phyloP scores from a whole-genome alignment of 306 rosid genomes.

The Cicer cuneatum region DNA sequence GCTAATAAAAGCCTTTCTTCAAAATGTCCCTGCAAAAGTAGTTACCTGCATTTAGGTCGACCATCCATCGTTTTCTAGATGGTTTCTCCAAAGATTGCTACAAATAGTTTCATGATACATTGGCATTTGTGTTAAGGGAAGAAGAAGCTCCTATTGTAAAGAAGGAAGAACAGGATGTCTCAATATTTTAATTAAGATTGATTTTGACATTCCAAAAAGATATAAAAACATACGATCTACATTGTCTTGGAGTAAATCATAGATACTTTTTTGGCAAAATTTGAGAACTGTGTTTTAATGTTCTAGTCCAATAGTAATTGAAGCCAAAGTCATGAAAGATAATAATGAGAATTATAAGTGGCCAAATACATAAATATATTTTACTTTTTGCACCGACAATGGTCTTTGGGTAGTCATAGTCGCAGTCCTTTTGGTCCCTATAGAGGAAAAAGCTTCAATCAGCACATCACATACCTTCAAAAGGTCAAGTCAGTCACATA shows the following conservation, averaged over 20 bases:
- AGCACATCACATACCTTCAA: slow-evolving; percentile 27
- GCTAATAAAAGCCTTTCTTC: slow-evolving; percentile 1
- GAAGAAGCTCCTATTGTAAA: not conserved
- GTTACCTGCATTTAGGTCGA: slow-evolving; percentile 21
- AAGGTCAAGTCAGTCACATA: slow-evolving; percentile 33
- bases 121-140: slow-evolving; percentile 27
- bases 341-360: slow-evolving; percentile 13
- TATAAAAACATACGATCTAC: not conserved
- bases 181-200: slow-evolving; percentile 8
- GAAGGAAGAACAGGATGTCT: slow-evolving; percentile 11
- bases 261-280: slow-evolving; percentile 3
- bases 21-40: slow-evolving; percentile 29
- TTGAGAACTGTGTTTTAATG: slow-evolving; percentile 33
- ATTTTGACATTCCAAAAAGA: slow-evolving; percentile 39
- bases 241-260: slow-evolving; percentile 25
- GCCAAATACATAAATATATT: not conserved
- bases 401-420: slow-evolving; percentile 26
- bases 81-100: slow-evolving; percentile 27
- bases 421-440: slow-evolving; percentile 36
- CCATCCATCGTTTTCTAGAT: slow-evolving; percentile 42
- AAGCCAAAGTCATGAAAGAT: slow-evolving; percentile 19
- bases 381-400: slow-evolving; percentile 50
- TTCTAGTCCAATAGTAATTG: slow-evolving; percentile 34
- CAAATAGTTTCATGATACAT: slow-evolving; percentile 33
- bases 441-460: slow-evolving; percentile 31